Percentiles rank a stretch among this genome's conserved stretches.
phyloP scores from a whole-genome alignment of 2,329 filamentous ascomycete species.

The Purpureocillium lavendulum region DNA sequence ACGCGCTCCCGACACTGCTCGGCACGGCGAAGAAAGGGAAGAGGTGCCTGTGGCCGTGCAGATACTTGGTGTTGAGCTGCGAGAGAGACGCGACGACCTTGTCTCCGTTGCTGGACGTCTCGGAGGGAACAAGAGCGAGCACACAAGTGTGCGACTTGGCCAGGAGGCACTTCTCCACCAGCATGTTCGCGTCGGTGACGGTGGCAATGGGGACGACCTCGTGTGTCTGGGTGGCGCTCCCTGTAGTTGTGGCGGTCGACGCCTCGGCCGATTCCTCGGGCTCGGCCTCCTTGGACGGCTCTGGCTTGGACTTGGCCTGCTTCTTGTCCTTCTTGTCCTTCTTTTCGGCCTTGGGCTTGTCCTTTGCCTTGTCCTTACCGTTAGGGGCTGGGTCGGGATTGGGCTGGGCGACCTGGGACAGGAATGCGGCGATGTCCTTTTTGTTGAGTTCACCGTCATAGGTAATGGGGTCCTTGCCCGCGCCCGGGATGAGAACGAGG shows the following conservation, averaged over 20 bases:
- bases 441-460: slow-evolving; percentile 86
- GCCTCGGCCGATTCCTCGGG: slow-evolving; percentile 13
- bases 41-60: slow-evolving; percentile 53
- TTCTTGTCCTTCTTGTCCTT: slow-evolving; percentile 21
- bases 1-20: slow-evolving; percentile 27
- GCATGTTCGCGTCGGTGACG: slow-evolving; percentile 53
- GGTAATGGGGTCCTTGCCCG: slow-evolving; percentile 56
- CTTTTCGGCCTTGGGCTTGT: slow-evolving; percentile 30
- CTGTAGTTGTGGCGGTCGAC: slow-evolving; percentile 19
- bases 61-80: slow-evolving; percentile 69
- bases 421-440: slow-evolving; percentile 69
- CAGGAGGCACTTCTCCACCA: slow-evolving; percentile 65
- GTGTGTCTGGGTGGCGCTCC: slow-evolving; percentile 10
- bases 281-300: slow-evolving; percentile 17
- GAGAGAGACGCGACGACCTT: slow-evolving; percentile 57
- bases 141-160: slow-evolving; percentile 76
- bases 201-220: slow-evolving; percentile 54
- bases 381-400: slow-evolving; percentile 61
- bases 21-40: slow-evolving; percentile 81
- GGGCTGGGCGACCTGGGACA: slow-evolving; percentile 68
- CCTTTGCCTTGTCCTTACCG: slow-evolving; percentile 16
- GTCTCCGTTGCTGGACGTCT: slow-evolving; percentile 40
- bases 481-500: slow-evolving; percentile 69
- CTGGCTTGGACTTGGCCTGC: slow-evolving; percentile 2
- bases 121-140: slow-evolving; percentile 59